Evolutionary conservation across 306 rosid genomes (phyloP), one percentile per base, ranked within the genome.

Genomic region (Acacia melanoxylon): DNA sequence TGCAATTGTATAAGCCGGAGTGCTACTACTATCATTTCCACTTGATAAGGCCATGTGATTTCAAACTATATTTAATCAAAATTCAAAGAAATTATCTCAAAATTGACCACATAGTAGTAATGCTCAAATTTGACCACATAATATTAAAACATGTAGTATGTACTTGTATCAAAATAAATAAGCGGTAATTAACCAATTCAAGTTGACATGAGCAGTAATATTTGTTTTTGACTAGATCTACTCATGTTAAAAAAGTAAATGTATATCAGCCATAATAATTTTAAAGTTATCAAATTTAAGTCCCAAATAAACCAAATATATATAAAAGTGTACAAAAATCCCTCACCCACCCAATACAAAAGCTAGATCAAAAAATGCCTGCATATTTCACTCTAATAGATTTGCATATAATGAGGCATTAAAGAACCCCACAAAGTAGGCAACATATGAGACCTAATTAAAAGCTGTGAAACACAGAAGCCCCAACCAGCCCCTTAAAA

Each of bases 401-500:
- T 13, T 75, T n/a, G 75, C 19, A 10, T 35, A 81, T 33, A 82
- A 68, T 68, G 17, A 72, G 20, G 29, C 54, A 72, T 67, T 42
- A 61, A 15, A 44, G 71, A 76, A 59, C 63, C 29, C 51, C 61
- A 58, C 48, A 78, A 44, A 49, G 75, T 22, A 10, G 54, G 49
- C 33, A 42, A 42, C 27, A 41, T 20, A 16, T 42, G 45, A 44
- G 56, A 70, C 33, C 33, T 22, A 70, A n/a, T 69, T 69, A 41
- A 69, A 69, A 40, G 37, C 54, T 69, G 33, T 11, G 52, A 35
- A 67, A 67, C 22, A 19, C 58, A 49, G 20, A 65, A 78, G 72
- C 76, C 81, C 85, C 73, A 5, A 7, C 20, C 19, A 81, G 66
- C 46, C 59, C 89, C 81, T 37, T 22, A 83, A 87, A 83, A 46